Evolutionary conservation across 169 alveolate species (phyloP).

Genomic region (Eimeria sp.): DNA sequence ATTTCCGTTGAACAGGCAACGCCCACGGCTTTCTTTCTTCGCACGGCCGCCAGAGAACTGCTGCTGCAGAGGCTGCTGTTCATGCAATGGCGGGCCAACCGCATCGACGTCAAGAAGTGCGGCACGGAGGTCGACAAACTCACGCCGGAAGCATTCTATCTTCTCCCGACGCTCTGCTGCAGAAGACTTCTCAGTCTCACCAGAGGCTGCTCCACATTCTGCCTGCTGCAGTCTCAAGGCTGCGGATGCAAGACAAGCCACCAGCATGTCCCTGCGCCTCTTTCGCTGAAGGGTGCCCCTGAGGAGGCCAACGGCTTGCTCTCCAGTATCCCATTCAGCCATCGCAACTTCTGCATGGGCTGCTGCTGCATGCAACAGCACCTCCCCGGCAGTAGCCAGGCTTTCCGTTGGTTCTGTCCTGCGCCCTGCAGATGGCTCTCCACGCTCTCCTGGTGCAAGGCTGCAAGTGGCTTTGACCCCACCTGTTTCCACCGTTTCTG

Average conservation of each 20-base stretch:
- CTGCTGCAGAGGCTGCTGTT: constrained; percentile 18
- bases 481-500: background rate
- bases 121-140: constrained; percentile 10
- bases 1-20: background rate
- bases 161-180: background rate
- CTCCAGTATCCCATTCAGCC: background rate
- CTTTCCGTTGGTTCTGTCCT: background rate
- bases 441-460: background rate
- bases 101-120: background rate
- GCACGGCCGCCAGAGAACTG: background rate
- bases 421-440: constrained; percentile 2
- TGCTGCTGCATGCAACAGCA: constrained; percentile 69
- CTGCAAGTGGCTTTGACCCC: background rate
- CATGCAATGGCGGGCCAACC: background rate
- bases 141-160: background rate
- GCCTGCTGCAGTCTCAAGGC: constrained; percentile 55
- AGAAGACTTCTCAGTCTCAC: background rate
- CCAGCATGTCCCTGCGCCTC: constrained; percentile 56
- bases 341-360: constrained; percentile 38
- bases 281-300: constrained; percentile 63
- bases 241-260: constrained; percentile 33
- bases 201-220: background rate
- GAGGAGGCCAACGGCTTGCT: constrained; percentile 25
- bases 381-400: background rate
- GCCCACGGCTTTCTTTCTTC: background rate